Evolutionary conservation across 1,284 basidiomycete species (phyloP), one percentile per base, ranked within the genome.

Genomic region (Pholiota adiposa): DNA sequence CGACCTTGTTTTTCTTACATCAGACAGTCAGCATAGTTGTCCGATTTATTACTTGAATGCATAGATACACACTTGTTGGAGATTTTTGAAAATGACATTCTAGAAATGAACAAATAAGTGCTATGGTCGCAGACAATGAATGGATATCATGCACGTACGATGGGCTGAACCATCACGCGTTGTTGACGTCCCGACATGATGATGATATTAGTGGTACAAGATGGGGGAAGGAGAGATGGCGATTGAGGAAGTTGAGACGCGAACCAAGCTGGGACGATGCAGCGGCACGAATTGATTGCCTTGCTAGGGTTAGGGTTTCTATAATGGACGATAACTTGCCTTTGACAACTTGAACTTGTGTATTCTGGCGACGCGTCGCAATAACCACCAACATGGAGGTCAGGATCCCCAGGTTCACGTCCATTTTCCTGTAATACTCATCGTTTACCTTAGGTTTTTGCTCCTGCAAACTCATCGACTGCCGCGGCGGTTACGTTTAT

Each of bases 81-180:
- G 82, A 80, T 98, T 96, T 84, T 96, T 96, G 86, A 99, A 99
- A 77, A 99, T 98, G 68, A 98, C 94, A 83, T 98, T 99, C 95
- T 97, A 18, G 50, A 54, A 58, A 25, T 40, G 34, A 58, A 51
- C 54, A 59, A 56, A 53, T 59, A 73, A 69, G 9, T 51, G 31
- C n/a, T 5, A 31, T 31, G 11, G 11, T 31, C 29, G 29, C 29
- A 50, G 36, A 41, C 31, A n/a, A 9, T 51, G 56, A 4, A 57
- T 21, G 67, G 64, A 7, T 36, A 44, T 50, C 5, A 51, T 40
- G 52, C 44, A 82, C 92, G 70, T 77, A 96, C 94, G 88, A 96
- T 96, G 87, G 93, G 93, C 79, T 97, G 96, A 66, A 97, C 96
- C 93, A 98, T 94, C 85, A 97, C 95, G 76, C 92, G 87, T 72